These are phyloP conservation scores for Sindora glabra DNA, from an alignment of 306 rosid genomes.

Conservation along the genomic window DNA sequence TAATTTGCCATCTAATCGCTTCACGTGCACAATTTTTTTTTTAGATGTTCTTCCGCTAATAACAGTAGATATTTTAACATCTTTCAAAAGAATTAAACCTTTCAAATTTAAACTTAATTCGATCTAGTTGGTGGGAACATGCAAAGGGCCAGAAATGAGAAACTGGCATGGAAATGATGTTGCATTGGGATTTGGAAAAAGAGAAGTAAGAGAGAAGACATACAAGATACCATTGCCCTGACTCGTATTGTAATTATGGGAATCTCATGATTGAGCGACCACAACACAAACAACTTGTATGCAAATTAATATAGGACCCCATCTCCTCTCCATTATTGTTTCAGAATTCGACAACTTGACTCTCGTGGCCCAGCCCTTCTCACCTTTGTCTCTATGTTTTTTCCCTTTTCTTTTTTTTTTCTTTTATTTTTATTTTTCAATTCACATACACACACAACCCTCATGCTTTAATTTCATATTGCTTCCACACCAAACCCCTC, in stretches of 20 bases:
- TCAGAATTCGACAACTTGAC: slow-evolving; percentile 24
- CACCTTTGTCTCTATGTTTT: not conserved
- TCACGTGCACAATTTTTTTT: no score
- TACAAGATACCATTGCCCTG: slow-evolving; percentile 13
- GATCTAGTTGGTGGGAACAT: no score
- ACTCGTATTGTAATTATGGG: slow-evolving; percentile 5
- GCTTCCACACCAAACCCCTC: slow-evolving; percentile 11
- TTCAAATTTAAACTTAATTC: no score
- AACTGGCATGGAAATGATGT: not conserved
- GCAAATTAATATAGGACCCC: slow-evolving; percentile 15
- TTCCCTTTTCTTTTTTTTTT: not conserved
- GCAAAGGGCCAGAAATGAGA: no score
- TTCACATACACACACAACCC: not conserved
- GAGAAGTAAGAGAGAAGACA: not conserved
- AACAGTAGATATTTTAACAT: no score
- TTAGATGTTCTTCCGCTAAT: no score
- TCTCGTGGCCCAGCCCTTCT: slow-evolving; percentile 28
- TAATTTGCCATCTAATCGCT: no score
- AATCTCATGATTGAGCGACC: slow-evolving; percentile 44
- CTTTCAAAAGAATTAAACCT: no score
- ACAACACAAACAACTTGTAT: slow-evolving; percentile 21
- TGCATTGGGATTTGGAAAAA: not conserved
- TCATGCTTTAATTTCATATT: not conserved
- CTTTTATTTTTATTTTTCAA: no score
- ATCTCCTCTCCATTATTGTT: slow-evolving; percentile 35